Evolutionary conservation across 805 yeast genomes (phyloP).

Genomic region (Candida michaelii): DNA sequence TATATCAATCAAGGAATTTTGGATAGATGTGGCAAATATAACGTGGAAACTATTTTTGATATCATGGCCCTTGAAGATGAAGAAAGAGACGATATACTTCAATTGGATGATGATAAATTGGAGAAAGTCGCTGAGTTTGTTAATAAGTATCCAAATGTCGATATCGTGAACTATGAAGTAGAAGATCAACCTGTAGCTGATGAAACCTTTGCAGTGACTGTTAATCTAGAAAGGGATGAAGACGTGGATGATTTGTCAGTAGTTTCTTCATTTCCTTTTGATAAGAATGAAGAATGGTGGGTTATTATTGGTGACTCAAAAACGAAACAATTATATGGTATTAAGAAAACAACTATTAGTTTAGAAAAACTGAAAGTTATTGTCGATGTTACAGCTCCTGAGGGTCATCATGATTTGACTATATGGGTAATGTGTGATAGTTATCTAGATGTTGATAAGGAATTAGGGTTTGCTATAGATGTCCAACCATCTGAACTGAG

Average conservation of each 20-base stretch:
- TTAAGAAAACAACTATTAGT: conserved; percentile 59
- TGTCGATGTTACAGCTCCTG: conserved; percentile 57
- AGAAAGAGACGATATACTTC: conserved; percentile 61
- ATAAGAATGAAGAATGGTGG: conserved; percentile 82
- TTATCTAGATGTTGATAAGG: conserved; percentile 90
- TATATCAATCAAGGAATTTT: conserved; percentile 52
- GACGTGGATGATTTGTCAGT: conserved; percentile 66
- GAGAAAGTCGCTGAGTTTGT: conserved; percentile 80
- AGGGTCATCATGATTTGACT: conserved; percentile 62
- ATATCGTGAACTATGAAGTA: conserved; percentile 52
- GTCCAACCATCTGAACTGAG: too few relatives aligned
- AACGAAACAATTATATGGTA: conserved; percentile 64
- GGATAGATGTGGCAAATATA: conserved; percentile 49
- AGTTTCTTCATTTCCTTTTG: conserved; percentile 54
- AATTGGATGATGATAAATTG: conserved; percentile 50
- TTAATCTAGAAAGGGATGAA: conserved; percentile 69
- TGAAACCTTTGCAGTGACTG: conserved; percentile 46
- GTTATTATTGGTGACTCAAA: conserved; percentile 70
- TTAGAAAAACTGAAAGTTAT: conserved; percentile 53
- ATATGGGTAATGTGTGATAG: conserved; percentile 91
- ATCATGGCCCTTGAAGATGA: conserved; percentile 80
- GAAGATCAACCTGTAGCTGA: conserved; percentile 44
- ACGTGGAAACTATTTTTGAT: conserved; percentile 76
- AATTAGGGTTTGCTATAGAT: conserved; percentile 54
- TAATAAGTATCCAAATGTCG: conserved; percentile 86